Percentiles rank a stretch among this genome's conserved stretches.
These are phyloP conservation scores for Chenopodium album DNA, from an alignment of 148 eudicot genomes.

Conservation along the genomic window DNA sequence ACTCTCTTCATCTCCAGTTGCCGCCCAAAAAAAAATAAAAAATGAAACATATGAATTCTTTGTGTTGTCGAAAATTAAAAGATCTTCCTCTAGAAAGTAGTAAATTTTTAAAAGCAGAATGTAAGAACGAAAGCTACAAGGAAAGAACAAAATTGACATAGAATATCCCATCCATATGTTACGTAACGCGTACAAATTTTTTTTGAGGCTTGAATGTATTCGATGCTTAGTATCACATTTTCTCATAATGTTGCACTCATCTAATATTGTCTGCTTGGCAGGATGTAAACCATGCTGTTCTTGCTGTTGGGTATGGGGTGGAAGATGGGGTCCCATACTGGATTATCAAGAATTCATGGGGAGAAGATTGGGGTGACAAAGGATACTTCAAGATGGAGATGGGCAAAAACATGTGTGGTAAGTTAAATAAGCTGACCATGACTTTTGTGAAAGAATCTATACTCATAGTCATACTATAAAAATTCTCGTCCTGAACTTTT, in stretches of 20 bases:
- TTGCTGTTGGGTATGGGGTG: conserved; percentile 96
- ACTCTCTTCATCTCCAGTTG: neutral
- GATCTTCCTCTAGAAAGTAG: neutral
- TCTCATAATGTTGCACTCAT: neutral
- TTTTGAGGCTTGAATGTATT: neutral
- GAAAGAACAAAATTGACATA: neutral
- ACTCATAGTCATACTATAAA: neutral
- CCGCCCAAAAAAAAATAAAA: no score
- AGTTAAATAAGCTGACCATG: conserved; percentile 23
- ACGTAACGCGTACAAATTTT: neutral
- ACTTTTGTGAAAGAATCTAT: neutral
- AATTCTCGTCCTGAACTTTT: neutral
- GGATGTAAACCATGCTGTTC: conserved; percentile 99
- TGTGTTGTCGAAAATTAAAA: neutral
- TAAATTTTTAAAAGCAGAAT: neutral
- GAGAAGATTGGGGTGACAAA: conserved; percentile 81
- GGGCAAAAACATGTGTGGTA: conserved; percentile 99
- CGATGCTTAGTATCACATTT: neutral
- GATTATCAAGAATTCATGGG: conserved; percentile 99
- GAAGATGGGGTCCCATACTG: conserved; percentile 83
- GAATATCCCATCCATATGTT: neutral
- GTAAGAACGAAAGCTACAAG: neutral
- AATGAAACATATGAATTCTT: neutral
- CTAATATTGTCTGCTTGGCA: conserved; percentile 31
- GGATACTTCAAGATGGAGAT: conserved; percentile 97